These are phyloP conservation scores for Russula ochroleuca DNA, from an alignment of 768 basidiomycete genomes.

Conservation along the genomic window DNA sequence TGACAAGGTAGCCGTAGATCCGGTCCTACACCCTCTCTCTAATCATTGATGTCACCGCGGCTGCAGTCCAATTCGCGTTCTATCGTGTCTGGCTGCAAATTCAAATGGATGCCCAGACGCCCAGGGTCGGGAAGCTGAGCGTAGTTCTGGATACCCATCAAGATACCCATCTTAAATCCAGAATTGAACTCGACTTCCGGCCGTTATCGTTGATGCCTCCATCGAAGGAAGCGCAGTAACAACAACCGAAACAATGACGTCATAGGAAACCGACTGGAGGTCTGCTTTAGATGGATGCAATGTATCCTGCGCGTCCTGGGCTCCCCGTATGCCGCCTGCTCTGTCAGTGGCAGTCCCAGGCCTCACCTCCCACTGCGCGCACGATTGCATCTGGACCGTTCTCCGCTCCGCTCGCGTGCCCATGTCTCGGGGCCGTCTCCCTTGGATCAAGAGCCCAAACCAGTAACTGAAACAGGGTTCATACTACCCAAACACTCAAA, in stretches of 20 bases:
- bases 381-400: background rate
- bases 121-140: slow-evolving; percentile 12
- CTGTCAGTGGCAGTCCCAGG: background rate
- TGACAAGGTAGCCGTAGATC: slow-evolving; percentile 2
- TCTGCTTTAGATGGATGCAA: background rate
- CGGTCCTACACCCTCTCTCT: no score
- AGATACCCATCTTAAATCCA: slow-evolving; percentile 13
- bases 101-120: background rate
- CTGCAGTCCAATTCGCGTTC: no score
- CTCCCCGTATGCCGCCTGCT: background rate
- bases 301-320: background rate
- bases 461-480: background rate
- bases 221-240: background rate
- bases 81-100: background rate
- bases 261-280: background rate
- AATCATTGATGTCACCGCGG: no score
- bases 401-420: background rate
- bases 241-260: background rate
- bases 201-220: background rate
- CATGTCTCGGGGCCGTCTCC: background rate
- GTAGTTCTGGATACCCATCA: background rate
- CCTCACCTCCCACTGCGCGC: background rate
- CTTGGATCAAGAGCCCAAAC: background rate
- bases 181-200: background rate
- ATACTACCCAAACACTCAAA: background rate